Percentiles rank a stretch among this genome's conserved stretches.
Conservation (phyloP, 2,329 filamentous ascomycete genomes). For the Metarhizium brunneum region DNA sequence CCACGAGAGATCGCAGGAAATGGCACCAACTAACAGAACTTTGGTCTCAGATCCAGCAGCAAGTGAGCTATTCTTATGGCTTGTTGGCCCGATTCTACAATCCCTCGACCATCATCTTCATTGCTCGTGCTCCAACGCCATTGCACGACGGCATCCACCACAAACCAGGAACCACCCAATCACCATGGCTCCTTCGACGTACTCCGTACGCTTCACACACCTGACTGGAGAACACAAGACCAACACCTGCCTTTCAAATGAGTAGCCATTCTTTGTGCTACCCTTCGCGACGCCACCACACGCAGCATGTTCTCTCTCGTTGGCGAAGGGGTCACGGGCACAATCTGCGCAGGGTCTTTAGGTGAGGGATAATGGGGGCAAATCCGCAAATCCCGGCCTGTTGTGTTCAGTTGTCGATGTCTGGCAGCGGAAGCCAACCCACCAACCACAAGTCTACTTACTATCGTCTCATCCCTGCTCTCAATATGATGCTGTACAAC, state of each 20-base stretch:
- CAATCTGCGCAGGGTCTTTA: background rate
- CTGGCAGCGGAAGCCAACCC: background rate
- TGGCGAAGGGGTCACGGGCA: too few relatives aligned
- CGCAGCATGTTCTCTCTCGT: background rate
- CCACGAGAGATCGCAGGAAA: too few relatives aligned
- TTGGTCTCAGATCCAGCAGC: too few relatives aligned
- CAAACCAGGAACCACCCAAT: too few relatives aligned
- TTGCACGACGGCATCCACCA: too few relatives aligned
- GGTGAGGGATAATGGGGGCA: background rate
- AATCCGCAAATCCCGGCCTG: background rate
- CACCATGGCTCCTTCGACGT: too few relatives aligned
- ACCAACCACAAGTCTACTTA: background rate
- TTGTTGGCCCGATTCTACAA: too few relatives aligned
- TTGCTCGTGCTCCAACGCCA: too few relatives aligned
- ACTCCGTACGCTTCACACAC: too few relatives aligned
- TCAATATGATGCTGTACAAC: background rate
- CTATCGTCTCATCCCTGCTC: background rate
- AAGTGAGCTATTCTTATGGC: too few relatives aligned
- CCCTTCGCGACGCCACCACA: background rate
- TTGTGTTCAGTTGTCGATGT: background rate
- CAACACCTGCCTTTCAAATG: background rate
- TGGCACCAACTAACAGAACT: too few relatives aligned
- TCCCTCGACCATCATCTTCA: too few relatives aligned
- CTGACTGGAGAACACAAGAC: background rate
- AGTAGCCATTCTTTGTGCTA: background rate